These are phyloP conservation scores for Cercospora sp. DNA, from an alignment of 2,329 filamentous ascomycete genomes.

Conservation along the genomic window DNA sequence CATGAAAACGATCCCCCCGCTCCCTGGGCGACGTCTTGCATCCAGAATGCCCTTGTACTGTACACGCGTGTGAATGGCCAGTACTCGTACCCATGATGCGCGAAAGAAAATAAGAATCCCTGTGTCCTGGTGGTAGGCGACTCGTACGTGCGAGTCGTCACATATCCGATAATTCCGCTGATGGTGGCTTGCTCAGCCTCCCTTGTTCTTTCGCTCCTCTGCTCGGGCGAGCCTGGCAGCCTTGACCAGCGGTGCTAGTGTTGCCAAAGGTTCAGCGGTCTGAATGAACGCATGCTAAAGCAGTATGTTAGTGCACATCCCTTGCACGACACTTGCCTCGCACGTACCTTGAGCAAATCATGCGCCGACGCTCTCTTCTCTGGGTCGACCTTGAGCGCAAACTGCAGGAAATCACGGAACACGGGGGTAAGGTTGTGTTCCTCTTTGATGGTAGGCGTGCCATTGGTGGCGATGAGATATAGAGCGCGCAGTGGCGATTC, in stretches of 20 bases:
- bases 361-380: slow-evolving; percentile 95
- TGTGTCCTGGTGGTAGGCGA: neutral
- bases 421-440: slow-evolving; percentile 76
- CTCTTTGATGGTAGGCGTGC: slow-evolving; percentile 92
- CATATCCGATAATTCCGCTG: neutral
- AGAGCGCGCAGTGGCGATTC: slow-evolving; percentile 90
- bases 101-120: neutral
- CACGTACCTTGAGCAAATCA: slow-evolving; percentile 81
- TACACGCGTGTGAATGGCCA: slow-evolving; percentile 5
- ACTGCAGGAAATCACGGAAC: slow-evolving; percentile 88
- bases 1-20: neutral
- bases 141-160: neutral
- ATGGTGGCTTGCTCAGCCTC: slow-evolving; percentile 28
- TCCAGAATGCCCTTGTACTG: slow-evolving; percentile 1
- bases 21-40: neutral
- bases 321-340: neutral
- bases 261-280: slow-evolving; percentile 56
- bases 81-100: neutral
- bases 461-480: slow-evolving; percentile 95
- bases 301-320: slow-evolving; percentile 15
- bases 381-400: slow-evolving; percentile 93
- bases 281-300: slow-evolving; percentile 52
- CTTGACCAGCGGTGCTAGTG: slow-evolving; percentile 81
- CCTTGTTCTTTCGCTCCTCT: slow-evolving; percentile 64
- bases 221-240: slow-evolving; percentile 82